Conservation (phyloP, 2,329 filamentous ascomycete species). For the Pseudocercospora vitis region DNA sequence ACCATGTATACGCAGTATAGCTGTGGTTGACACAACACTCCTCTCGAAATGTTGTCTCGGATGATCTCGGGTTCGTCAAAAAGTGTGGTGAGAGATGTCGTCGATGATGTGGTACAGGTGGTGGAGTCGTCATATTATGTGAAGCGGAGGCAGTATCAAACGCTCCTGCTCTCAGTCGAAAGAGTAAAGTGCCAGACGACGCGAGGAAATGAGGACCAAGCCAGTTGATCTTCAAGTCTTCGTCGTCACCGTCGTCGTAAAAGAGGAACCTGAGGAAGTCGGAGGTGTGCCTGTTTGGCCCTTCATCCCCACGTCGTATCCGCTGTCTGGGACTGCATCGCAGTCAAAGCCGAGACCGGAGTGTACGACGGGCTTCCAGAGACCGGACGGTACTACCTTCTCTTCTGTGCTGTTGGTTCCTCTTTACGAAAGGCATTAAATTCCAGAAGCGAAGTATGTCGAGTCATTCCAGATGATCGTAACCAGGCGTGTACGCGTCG, state of each 20-base stretch:
- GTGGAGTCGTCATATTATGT: slow-evolving; percentile 27
- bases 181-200: slow-evolving; percentile 24
- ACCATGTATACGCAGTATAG: slow-evolving; percentile 13
- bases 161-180: slow-evolving; percentile 19
- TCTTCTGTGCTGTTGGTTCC: background rate
- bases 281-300: background rate
- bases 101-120: slow-evolving; percentile 13
- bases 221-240: slow-evolving; percentile 23
- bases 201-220: slow-evolving; percentile 3
- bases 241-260: slow-evolving; percentile 22
- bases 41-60: slow-evolving; percentile 17
- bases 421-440: slow-evolving; percentile 15
- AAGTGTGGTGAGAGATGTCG: slow-evolving; percentile 7
- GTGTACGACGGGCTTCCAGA: slow-evolving; percentile 30
- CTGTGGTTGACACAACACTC: no score
- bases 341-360: slow-evolving; percentile 26
- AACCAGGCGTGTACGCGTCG: slow-evolving; percentile 21
- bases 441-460: slow-evolving; percentile 16
- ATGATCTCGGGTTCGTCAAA: slow-evolving; percentile 16
- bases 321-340: slow-evolving; percentile 21
- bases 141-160: slow-evolving; percentile 25
- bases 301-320: slow-evolving; percentile 29
- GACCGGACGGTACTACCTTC: slow-evolving; percentile 3
- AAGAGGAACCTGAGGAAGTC: background rate
- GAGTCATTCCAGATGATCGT: slow-evolving; percentile 25